Evolutionary conservation across 495 filamentous ascomycete genomes (phyloP).

Genomic region (Penicillium argentinense): DNA sequence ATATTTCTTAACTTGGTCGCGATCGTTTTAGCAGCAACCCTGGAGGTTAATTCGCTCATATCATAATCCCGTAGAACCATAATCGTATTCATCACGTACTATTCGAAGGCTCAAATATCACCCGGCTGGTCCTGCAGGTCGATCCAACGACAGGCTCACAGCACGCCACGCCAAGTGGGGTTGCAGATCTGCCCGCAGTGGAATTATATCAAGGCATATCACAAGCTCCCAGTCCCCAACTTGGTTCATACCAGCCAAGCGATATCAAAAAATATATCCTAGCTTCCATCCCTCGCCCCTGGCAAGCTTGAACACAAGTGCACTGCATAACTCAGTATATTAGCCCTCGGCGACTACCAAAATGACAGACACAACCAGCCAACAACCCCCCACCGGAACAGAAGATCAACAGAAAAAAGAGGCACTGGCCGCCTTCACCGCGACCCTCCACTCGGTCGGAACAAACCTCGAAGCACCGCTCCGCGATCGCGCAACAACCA

Average conservation of each 20-base stretch:
- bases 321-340: too few species aligned
- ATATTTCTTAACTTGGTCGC: too few species aligned
- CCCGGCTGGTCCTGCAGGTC: constrained; percentile 1
- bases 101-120: too few species aligned
- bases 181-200: constrained; percentile 13
- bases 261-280: too few species aligned
- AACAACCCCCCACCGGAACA: constrained; percentile 1
- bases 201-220: background rate
- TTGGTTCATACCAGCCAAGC: too few species aligned
- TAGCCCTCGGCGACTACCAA: background rate
- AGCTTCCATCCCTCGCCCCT: too few species aligned
- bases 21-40: too few species aligned
- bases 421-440: constrained; percentile 73
- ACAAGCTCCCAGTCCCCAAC: background rate
- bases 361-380: background rate
- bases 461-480: constrained; percentile 67
- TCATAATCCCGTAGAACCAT: too few species aligned
- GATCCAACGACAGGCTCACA: constrained; percentile 15
- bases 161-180: constrained; percentile 22
- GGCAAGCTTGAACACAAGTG: too few species aligned
- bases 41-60: too few species aligned
- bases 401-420: constrained; percentile 42
- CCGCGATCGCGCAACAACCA: constrained; percentile 66
- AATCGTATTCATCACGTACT: too few species aligned
- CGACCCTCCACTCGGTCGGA: constrained; percentile 74